Base-by-base conservation (phyloP, 1,284 basidiomycete species). In the Fomitiporia mediterranea region DNA sequence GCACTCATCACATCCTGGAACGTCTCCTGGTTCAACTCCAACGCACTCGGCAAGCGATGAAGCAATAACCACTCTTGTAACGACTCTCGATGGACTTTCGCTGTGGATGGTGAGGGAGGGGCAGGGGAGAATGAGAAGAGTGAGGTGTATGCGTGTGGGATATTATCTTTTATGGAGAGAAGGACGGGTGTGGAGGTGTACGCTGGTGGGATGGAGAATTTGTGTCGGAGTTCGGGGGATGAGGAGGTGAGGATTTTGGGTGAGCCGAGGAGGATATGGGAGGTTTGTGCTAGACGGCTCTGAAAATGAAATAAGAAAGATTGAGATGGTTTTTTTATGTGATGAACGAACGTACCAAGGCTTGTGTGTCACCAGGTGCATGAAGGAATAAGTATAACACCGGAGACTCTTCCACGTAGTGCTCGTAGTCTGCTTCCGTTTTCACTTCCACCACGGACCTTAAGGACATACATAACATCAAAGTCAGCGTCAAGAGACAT, bases 1-100 rank as follows among this genome's bases (percentile, higher is more conserved):
- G 86, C 84, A 57, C 87, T 86, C 90, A 96, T 92, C 37, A 96
- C 80, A 21, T 78, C 77, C 60, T 88, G 81, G 76, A 93, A 94
- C 4, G 84, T 84, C 53, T 83, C 82, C 35, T 82, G 78, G 8
- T 80, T 83, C 32, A 97, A 80, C 66, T 93, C 86, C 15, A 83
- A 65, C 2, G 82, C 70, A 1, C 81, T 81, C 0, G 91, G 91
- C 25, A 91, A 79, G 37, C 85, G 83, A 67, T 94, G 80, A 1
- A 71, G 66, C 6, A 81, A 65, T 19, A 93, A 71, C 82, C 88
- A 94, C 0, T 66, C 61, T 11, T 53, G 70, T 49, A 65, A 51
- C 2, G 57, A 54, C 9, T 25, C 38, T 11, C 9, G 34, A 40
- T 46, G 63, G 64, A 34, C 79, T 63, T 4, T 65, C 63, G 42